Evolutionary conservation across 306 rosid genomes (phyloP).

Genomic region (Comarum palustre): DNA sequence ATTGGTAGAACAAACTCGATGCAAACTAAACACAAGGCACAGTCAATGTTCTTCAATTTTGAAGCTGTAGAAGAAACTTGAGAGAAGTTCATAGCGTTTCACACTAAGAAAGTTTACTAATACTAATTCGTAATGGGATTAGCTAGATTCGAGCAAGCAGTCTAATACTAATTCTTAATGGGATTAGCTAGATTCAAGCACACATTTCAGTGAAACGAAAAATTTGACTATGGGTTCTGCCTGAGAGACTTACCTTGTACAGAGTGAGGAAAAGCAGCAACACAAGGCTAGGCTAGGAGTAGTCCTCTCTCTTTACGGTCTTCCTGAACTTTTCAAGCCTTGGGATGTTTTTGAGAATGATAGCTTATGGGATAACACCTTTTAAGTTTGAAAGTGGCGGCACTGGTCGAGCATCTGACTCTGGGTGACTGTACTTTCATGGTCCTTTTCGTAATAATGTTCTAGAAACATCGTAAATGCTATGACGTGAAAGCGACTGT

Average conservation of each 20-base stretch:
- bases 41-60: background rate
- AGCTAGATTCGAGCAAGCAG: no score
- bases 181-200: no score
- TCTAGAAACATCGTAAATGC: background rate
- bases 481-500: background rate
- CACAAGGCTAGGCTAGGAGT: background rate
- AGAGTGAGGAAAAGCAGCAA: background rate
- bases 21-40: no score
- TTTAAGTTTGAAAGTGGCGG: slow-evolving; percentile 5
- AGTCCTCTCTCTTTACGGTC: background rate
- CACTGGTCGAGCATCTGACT: slow-evolving; percentile 6
- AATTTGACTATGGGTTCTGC: background rate
- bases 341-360: background rate
- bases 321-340: background rate
- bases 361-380: background rate
- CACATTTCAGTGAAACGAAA: background rate
- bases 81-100: background rate
- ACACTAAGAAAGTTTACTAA: background rate
- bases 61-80: background rate
- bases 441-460: background rate
- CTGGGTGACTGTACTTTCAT: background rate
- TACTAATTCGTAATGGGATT: background rate
- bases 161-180: background rate
- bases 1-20: no score
- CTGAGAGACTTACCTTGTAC: background rate